Evolutionary conservation across 257 asterid genomes (phyloP).

Genomic region (Petunia secreta): DNA sequence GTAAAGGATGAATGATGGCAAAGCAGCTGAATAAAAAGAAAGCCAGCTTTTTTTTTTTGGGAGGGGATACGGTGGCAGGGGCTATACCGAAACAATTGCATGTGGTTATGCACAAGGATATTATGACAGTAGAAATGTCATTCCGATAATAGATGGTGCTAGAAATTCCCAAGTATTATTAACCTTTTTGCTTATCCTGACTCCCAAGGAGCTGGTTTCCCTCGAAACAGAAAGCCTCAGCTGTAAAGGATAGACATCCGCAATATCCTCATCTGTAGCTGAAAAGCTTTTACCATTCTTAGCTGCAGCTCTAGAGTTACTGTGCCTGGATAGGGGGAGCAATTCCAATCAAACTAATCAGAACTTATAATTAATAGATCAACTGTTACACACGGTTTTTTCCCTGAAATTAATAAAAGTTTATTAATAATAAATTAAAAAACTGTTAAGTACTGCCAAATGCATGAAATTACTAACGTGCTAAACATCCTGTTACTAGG

Average conservation of each 20-base stretch:
- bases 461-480: neutral
- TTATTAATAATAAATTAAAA: too few relatives aligned
- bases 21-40: slow-evolving; percentile 9
- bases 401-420: too few relatives aligned
- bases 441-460: neutral
- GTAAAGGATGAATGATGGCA: neutral
- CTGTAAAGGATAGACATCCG: slow-evolving; percentile 90
- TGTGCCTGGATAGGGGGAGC: slow-evolving; percentile 65
- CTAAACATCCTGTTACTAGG: neutral
- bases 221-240: slow-evolving; percentile 75
- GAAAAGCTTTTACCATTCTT: slow-evolving; percentile 61
- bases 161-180: slow-evolving; percentile 31
- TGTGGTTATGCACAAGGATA: slow-evolving; percentile 20
- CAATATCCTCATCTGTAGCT: slow-evolving; percentile 76
- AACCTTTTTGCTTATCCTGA: slow-evolving; percentile 91
- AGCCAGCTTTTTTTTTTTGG: neutral
- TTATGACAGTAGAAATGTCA: slow-evolving; percentile 26
- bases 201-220: slow-evolving; percentile 67
- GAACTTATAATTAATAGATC: slow-evolving; percentile 22
- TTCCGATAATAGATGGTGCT: slow-evolving; percentile 12
- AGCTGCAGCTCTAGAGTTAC: slow-evolving; percentile 61
- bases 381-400: neutral
- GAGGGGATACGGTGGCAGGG: neutral
- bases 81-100: neutral
- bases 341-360: slow-evolving; percentile 19